Evolutionary conservation across 306 rosid species (phyloP).

Genomic region (Potentilla sterilis): DNA sequence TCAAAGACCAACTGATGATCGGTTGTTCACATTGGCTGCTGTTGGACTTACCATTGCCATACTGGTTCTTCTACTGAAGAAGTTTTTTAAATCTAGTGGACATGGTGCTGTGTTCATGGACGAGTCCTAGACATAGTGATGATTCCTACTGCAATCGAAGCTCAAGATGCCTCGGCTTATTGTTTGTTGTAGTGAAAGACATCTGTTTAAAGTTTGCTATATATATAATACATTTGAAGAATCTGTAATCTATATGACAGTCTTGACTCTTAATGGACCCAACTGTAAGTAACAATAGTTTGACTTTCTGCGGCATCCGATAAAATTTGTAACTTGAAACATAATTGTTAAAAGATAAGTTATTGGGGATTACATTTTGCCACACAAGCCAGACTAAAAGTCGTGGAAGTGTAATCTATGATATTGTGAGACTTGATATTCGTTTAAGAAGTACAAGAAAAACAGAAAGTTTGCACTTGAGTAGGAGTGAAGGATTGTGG

Average conservation of each 20-base stretch:
- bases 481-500: background rate
- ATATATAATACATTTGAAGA: conserved; percentile 1
- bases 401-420: background rate
- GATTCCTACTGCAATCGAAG: conserved; percentile 16
- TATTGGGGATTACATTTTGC: background rate
- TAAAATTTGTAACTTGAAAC: too few species aligned
- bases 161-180: conserved; percentile 8
- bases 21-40: conserved; percentile 88
- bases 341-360: too few species aligned
- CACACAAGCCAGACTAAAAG: background rate
- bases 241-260: conserved; percentile 1
- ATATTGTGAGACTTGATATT: background rate
- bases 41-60: conserved; percentile 90
- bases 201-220: background rate
- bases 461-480: background rate
- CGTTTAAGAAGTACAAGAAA: background rate
- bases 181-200: background rate
- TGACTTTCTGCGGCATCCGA: background rate
- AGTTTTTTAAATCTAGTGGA: conserved; percentile 70
- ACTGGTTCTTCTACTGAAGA: conserved; percentile 73
- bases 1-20: conserved; percentile 60
- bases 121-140: conserved; percentile 31
- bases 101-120: conserved; percentile 74
- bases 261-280: background rate
- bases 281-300: conserved; percentile 4